Conservation (phyloP, 768 basidiomycete species). For the Nidularia pulvinata region DNA sequence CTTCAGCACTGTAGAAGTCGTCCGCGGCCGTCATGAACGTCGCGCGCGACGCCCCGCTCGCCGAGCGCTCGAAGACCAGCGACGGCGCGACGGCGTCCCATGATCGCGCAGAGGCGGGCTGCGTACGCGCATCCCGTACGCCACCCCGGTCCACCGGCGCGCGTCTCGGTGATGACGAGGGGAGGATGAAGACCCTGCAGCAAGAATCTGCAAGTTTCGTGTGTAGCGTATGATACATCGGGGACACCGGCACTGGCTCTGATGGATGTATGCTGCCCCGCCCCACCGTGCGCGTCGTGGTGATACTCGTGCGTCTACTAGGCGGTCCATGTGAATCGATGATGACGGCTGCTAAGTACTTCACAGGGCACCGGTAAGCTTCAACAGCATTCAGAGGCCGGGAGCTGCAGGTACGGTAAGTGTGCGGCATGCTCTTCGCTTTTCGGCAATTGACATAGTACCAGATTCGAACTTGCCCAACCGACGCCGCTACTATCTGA, state of each 20-base stretch:
- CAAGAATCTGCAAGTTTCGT: constrained; percentile 8
- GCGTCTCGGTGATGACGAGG: no score
- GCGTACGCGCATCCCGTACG: constrained; percentile 38
- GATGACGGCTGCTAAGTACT: no score
- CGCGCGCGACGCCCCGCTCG: constrained; percentile 33
- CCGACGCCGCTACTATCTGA: no score
- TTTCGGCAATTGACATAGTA: no score
- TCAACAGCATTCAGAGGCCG: no score
- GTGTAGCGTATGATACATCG: background rate
- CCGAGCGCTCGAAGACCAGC: constrained; percentile 22
- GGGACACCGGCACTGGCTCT: constrained; percentile 3
- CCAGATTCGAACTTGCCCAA: no score
- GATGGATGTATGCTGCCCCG: background rate
- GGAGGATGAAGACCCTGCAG: background rate
- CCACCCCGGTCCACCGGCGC: constrained; percentile 9
- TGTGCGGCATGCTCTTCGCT: no score
- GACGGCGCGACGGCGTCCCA: background rate
- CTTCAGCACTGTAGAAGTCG: constrained; percentile 33
- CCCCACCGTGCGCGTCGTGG: constrained; percentile 20
- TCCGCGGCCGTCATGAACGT: constrained; percentile 46
- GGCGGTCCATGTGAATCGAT: constrained; percentile 9
- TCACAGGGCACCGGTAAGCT: no score
- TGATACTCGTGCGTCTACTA: constrained; percentile 33
- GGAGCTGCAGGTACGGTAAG: no score
- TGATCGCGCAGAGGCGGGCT: constrained; percentile 12